These are phyloP conservation scores for Globisporangium middletonii DNA, from an alignment of 352 stramenopile genomes.

Conservation along the genomic window DNA sequence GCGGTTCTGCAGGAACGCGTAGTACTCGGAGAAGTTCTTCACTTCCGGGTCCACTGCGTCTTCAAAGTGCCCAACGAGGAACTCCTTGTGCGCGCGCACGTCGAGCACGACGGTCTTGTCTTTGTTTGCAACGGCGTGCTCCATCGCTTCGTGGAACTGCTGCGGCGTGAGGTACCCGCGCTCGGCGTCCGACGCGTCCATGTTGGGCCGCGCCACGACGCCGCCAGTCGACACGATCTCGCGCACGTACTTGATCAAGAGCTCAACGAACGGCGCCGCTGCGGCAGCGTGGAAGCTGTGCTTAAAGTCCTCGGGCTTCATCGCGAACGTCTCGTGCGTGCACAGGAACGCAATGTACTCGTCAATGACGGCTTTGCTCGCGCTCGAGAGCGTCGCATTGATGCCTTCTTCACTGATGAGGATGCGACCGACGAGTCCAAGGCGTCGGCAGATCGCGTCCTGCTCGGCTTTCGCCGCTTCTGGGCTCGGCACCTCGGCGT, in stretches of 20 bases:
- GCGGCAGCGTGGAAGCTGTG: slow-evolving; percentile 37
- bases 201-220: slow-evolving; percentile 40
- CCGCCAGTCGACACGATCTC: slow-evolving; percentile 70
- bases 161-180: slow-evolving; percentile 68
- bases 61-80: slow-evolving; percentile 66
- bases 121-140: slow-evolving; percentile 30
- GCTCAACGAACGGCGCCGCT: slow-evolving; percentile 42
- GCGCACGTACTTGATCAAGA: slow-evolving; percentile 73
- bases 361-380: slow-evolving; percentile 34
- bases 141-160: slow-evolving; percentile 71
- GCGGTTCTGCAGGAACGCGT: slow-evolving; percentile 50
- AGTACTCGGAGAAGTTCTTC: slow-evolving; percentile 77
- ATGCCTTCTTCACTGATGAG: slow-evolving; percentile 80
- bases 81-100: slow-evolving; percentile 61
- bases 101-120: slow-evolving; percentile 50
- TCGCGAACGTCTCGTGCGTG: slow-evolving; percentile 39
- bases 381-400: slow-evolving; percentile 71
- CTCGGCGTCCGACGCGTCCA: slow-evolving; percentile 46
- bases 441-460: slow-evolving; percentile 35
- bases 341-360: slow-evolving; percentile 63
- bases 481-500: slow-evolving; percentile 36
- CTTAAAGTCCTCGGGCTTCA: slow-evolving; percentile 73
- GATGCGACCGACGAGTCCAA: slow-evolving; percentile 63
- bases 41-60: slow-evolving; percentile 56
- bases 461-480: slow-evolving; percentile 41